Base-by-base conservation (phyloP, 768 basidiomycete species). In the Termitomyces sp. region DNA sequence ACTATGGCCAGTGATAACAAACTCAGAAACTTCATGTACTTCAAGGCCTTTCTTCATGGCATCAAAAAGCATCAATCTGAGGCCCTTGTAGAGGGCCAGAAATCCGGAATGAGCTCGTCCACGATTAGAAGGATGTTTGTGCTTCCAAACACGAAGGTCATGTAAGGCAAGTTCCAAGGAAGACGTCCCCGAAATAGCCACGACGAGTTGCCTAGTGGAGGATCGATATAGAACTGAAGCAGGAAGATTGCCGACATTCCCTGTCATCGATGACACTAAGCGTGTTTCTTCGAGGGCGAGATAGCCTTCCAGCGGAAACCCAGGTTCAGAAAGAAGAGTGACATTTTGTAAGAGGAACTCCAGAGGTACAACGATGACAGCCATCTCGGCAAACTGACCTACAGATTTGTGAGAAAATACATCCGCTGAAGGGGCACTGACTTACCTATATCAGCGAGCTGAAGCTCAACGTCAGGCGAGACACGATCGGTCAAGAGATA, bases 371-470 rank as follows among this genome's bases (percentile, higher is more conserved):
- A 67, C 50, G 50, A 76, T 75, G 59, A 83, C 79, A 1, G 75
- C 75, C 7, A 81, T 44, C 62, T 84, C 81, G 7, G 81, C 76
- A 63, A 83, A 85, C 68, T 85, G 78, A 13, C 82, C 80, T 74
- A 63, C 18, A 33, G 36, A 16, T 54, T 13, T 47, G 50, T 25
- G 32, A 18, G 33, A 36, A n/a, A n/a, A 22, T 3, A 23, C 38
- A 41, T 7, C 13, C 22, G n/a, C 20, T 27, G 15, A 22, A 39
- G 22, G 18, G 20, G 12, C 42, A 45, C 22, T 16, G n/a, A 63
- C 71, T 53, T 44, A 74, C 78, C 78, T 45, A 79, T 57, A 43
- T 79, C 76, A 46, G 76, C 68, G 22, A 84, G 68, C 56, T 78
- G 72, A 16, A 57, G 39, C 45, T 72, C 65, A 11, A 81, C 53